Percentiles rank a stretch among this genome's conserved stretches.
phyloP scores from a whole-genome alignment of 345 rosid genomes.

The Iberis pinnata region DNA sequence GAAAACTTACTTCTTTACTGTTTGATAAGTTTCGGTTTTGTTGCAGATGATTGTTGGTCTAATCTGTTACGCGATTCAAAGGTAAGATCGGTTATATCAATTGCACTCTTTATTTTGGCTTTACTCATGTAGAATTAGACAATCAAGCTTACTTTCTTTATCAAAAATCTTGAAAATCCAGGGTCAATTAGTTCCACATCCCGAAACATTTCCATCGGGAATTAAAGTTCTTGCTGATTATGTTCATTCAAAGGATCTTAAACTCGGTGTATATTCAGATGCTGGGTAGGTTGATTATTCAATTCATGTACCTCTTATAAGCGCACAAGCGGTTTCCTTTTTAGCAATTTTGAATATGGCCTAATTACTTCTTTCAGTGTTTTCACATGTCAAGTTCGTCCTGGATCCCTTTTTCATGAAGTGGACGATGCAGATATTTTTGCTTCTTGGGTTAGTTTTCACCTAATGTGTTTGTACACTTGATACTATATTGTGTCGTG shows the following conservation, averaged over 20 bases:
- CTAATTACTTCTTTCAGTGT: constrained; percentile 36
- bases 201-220: constrained; percentile 80
- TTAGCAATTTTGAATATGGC: not conserved
- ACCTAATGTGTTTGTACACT: too few relatives aligned
- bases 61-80: constrained; percentile 41
- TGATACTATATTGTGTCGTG: too few relatives aligned
- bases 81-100: constrained; percentile 35
- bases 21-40: constrained; percentile 24
- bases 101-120: not conserved
- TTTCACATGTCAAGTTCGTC: constrained; percentile 92
- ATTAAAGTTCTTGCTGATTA: constrained; percentile 81
- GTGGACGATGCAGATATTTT: constrained; percentile 67
- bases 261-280: constrained; percentile 97
- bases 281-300: constrained; percentile 75
- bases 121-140: not conserved
- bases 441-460: constrained; percentile 87
- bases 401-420: constrained; percentile 91
- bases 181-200: constrained; percentile 77
- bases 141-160: not conserved
- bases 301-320: constrained; percentile 2
- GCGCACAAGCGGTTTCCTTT: constrained; percentile 22
- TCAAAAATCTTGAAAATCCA: constrained; percentile 27
- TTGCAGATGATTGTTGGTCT: constrained; percentile 98
- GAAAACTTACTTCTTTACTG: constrained; percentile 11
- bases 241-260: constrained; percentile 73